A percentile compares a stretch with the other conserved stretches of the same genome.
phyloP scores from a whole-genome alignment of 768 basidiomycete species.

The Podaxis carcinomalis region DNA sequence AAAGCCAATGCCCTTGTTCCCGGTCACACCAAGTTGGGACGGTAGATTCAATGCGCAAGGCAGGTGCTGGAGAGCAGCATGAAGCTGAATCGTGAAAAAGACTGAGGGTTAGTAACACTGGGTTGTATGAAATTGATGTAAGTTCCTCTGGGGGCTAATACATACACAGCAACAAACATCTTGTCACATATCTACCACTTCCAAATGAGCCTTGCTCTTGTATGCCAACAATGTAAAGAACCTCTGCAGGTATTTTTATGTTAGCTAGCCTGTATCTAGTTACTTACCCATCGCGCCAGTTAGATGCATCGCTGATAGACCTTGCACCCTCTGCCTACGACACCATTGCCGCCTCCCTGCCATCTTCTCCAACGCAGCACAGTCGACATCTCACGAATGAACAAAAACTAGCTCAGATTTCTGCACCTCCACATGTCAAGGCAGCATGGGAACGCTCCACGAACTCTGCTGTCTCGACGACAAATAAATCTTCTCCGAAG shows the following conservation, averaged over 20 bases:
- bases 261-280: conserved; percentile 4
- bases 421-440: conserved; percentile 49
- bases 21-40: not conserved
- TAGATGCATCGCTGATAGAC: conserved; percentile 90
- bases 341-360: conserved; percentile 69
- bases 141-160: not conserved
- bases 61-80: not conserved
- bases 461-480: conserved; percentile 24
- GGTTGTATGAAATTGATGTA: not conserved
- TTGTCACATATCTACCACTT: conserved; percentile 8
- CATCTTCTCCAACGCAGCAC: conserved; percentile 42
- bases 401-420: conserved; percentile 40
- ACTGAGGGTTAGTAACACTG: not conserved
- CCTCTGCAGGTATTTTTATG: conserved; percentile 63
- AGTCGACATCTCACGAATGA: conserved; percentile 10
- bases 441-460: conserved; percentile 61
- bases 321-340: conserved; percentile 85
- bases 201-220: conserved; percentile 40
- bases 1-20: not conserved
- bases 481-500: conserved; percentile 27
- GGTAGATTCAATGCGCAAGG: not conserved
- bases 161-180: not conserved
- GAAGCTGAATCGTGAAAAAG: not conserved
- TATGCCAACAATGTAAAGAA: conserved; percentile 91
- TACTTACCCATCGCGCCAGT: conserved; percentile 32